phyloP scores from a whole-genome alignment of 257 asterid genomes.

The Oldenlandia corymbosa region DNA sequence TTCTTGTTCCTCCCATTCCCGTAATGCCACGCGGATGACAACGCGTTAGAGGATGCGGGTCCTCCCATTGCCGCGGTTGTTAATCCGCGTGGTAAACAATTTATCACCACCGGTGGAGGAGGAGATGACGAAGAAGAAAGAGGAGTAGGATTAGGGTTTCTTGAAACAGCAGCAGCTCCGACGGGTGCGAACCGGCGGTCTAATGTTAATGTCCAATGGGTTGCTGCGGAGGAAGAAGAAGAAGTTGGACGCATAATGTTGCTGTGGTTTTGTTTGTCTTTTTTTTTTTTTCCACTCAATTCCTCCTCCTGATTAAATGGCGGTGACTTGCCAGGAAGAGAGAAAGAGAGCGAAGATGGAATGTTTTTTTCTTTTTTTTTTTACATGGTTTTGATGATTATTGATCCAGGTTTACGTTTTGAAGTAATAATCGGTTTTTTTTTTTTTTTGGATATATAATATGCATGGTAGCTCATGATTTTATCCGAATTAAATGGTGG shows the following conservation, averaged over 20 bases:
- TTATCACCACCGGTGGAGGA: too few species aligned
- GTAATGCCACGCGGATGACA: too few species aligned
- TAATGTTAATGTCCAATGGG: conserved; percentile 2
- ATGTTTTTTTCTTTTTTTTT: neutral
- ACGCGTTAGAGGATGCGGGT: too few species aligned
- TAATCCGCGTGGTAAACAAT: neutral
- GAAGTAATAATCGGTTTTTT: too few species aligned
- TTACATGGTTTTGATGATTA: neutral
- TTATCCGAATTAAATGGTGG: too few species aligned
- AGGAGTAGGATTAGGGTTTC: too few species aligned
- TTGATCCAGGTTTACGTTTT: too few species aligned
- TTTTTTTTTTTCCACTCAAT: conserved; percentile 15
- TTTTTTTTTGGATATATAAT: too few species aligned
- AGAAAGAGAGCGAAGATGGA: neutral
- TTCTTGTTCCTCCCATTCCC: neutral
- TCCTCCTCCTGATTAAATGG: neutral
- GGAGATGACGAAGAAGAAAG: too few species aligned
- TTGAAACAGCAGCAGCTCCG: neutral
- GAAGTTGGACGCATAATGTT: neutral
- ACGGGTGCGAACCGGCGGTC: conserved; percentile 8
- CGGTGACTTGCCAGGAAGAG: conserved; percentile 15
- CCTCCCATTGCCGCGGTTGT: neutral
- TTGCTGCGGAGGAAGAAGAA: neutral
- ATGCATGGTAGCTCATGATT: too few species aligned
- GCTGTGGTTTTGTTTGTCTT: too few species aligned